Evolutionary conservation across 331 rosid species (phyloP), one percentile per base, ranked within the genome.

Genomic region (Acacia pycnantha): DNA sequence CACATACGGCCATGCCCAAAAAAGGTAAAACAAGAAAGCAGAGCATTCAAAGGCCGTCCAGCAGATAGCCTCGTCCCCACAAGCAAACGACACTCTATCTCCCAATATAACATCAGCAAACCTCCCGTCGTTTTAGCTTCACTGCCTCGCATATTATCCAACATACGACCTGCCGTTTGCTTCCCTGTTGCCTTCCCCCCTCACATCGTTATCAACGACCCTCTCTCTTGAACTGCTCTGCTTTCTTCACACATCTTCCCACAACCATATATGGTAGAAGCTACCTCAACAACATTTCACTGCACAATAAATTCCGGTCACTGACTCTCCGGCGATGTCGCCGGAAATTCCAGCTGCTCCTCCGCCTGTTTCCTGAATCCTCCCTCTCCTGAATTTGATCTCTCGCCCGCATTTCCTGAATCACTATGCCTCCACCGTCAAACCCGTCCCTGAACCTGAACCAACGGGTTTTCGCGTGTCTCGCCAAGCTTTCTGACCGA

Each of bases 401-500:
- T 51, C 47, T 13, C 35, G 19, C 31, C 69, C 24, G n/a, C 71
- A 50, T 27, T 62, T 19, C 6, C 53, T 0, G 5, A 71, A 33
- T 22, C 62, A 74, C 80, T 70, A 94, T 92, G 97, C 78, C 97
- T 64, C 85, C 85, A 18, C 76, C 87, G 76, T 82, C 88, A 26
- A 29, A 86, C 10, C 56, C 90, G 13, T 78, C 88, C 2, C 94
- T 90, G 41, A 91, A 71, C 82, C 70, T 94, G 61, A 93, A 92
- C 88, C 98, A 89, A 76, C 92, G 92, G 50, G 89, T 96, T 61
- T 87, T 94, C 84, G 77, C 91, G 0, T 93, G 97, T 91, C 92
- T 96, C 15, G 87, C 89, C 65, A 96, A 91, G 87, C 98, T 96
- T 81, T 91, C 99, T 67, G 99, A 96, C 87, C 94, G 98, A 1